A percentile compares a stretch with the other conserved stretches of the same genome.
Conservation (phyloP, 805 yeast genomes). For the Candida railenensis region DNA sequence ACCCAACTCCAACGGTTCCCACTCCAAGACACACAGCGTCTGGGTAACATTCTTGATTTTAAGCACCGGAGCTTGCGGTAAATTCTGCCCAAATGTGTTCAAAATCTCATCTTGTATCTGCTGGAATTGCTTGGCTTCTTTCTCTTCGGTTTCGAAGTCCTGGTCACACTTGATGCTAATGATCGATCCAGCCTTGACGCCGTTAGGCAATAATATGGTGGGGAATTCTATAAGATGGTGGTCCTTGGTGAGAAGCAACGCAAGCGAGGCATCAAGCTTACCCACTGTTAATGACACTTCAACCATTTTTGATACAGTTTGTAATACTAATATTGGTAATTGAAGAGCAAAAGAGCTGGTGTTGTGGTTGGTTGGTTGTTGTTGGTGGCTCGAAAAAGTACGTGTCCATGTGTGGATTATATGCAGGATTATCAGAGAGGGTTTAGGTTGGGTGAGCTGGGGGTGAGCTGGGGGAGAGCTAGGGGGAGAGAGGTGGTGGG, state of each 20-base stretch:
- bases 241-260: slow-evolving; percentile 82
- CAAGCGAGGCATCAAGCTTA: slow-evolving; percentile 91
- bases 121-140: slow-evolving; percentile 59
- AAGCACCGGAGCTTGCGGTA: slow-evolving; percentile 71
- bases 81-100: slow-evolving; percentile 65
- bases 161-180: slow-evolving; percentile 82
- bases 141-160: slow-evolving; percentile 62
- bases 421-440: no score
- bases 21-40: slow-evolving; percentile 89
- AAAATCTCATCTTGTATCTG: slow-evolving; percentile 71
- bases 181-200: slow-evolving; percentile 89
- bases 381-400: no score
- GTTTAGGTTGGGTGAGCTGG: no score
- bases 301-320: slow-evolving; percentile 65
- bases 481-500: no score
- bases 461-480: no score
- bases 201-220: slow-evolving; percentile 86
- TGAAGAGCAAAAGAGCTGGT: no score
- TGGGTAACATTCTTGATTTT: slow-evolving; percentile 80
- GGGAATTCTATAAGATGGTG: slow-evolving; percentile 97
- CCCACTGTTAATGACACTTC: slow-evolving; percentile 95
- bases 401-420: no score
- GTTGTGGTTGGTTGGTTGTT: no score
- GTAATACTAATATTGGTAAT: no score
- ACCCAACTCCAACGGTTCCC: slow-evolving; percentile 87